phyloP scores from a whole-genome alignment of 805 yeast genomes.

The Lachancea meyersii region DNA sequence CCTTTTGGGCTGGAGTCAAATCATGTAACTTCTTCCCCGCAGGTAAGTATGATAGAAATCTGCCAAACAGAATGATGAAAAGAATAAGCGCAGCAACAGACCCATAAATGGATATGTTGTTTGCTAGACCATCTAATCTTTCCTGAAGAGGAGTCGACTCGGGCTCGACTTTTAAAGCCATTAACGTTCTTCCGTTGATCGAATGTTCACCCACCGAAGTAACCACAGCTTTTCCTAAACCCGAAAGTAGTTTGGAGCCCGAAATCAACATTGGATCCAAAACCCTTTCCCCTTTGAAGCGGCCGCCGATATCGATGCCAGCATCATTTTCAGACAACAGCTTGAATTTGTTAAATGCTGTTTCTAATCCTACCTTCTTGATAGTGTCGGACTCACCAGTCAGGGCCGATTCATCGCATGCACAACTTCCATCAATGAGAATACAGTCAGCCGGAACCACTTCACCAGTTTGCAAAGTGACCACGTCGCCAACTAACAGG shows the following conservation, averaged over 20 bases:
- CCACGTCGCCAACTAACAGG: constrained; percentile 78
- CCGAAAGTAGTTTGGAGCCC: constrained; percentile 82
- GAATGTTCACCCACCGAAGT: constrained; percentile 90
- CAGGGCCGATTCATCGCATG: constrained; percentile 85
- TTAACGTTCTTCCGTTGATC: constrained; percentile 86
- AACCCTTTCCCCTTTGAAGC: constrained; percentile 41
- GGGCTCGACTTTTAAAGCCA: constrained; percentile 64
- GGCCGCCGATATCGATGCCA: constrained; percentile 35
- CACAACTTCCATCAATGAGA: constrained; percentile 65
- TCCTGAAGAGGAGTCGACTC: constrained; percentile 87
- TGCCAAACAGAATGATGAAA: constrained; percentile 70
- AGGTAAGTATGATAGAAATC: constrained; percentile 61
- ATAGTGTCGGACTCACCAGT: constrained; percentile 93
- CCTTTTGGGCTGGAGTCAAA: constrained; percentile 63
- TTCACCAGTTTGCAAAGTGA: constrained; percentile 87
- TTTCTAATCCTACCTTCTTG: constrained; percentile 53
- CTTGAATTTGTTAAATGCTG: constrained; percentile 31
- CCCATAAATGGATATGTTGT: constrained; percentile 93
- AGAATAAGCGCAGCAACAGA: constrained; percentile 76
- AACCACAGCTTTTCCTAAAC: constrained; percentile 78
- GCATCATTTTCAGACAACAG: constrained; percentile 19
- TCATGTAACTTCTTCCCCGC: constrained; percentile 42
- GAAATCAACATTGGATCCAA: constrained; percentile 83
- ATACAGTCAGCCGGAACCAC: constrained; percentile 85
- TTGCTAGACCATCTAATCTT: constrained; percentile 76